These are phyloP conservation scores for Dothistroma pini DNA, from an alignment of 2,329 filamentous ascomycete genomes.

Conservation along the genomic window DNA sequence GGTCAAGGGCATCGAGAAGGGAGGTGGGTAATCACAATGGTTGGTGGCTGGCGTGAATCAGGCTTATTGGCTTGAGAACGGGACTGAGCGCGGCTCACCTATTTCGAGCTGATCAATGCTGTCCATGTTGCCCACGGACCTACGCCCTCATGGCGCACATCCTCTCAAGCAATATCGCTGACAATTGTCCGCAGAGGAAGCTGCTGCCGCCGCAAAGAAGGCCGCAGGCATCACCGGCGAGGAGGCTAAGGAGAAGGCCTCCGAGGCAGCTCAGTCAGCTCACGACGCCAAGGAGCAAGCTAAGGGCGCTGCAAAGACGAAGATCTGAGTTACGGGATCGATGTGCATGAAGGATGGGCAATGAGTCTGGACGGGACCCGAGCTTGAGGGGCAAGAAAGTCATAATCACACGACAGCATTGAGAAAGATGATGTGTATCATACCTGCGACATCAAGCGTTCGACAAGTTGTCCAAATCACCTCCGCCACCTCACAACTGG, in stretches of 20 bases:
- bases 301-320: conserved; percentile 18
- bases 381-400: background rate
- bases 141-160: conserved; percentile 9
- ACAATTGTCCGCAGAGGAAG: conserved; percentile 45
- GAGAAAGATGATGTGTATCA: conserved; percentile 1
- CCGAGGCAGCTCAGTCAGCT: conserved; percentile 42
- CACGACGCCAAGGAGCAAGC: conserved; percentile 29
- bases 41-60: background rate
- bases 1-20: conserved; percentile 61
- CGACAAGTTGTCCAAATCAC: background rate
- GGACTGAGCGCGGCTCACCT: background rate
- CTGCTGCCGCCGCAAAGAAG: conserved; percentile 44
- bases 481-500: too few species aligned
- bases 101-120: background rate
- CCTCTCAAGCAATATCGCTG: conserved; percentile 4
- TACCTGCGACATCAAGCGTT: background rate
- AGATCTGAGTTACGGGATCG: background rate
- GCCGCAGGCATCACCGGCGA: conserved; percentile 28
- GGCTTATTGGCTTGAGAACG: background rate
- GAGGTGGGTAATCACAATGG: conserved; percentile 48
- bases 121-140: background rate
- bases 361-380: background rate
- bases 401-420: background rate
- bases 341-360: background rate
- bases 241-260: conserved; percentile 42